A percentile compares a stretch with the other conserved stretches of the same genome.
Evolutionary conservation across 2,329 filamentous ascomycete genomes (phyloP).

Genomic region (Lasiodiplodia hormozganensis): DNA sequence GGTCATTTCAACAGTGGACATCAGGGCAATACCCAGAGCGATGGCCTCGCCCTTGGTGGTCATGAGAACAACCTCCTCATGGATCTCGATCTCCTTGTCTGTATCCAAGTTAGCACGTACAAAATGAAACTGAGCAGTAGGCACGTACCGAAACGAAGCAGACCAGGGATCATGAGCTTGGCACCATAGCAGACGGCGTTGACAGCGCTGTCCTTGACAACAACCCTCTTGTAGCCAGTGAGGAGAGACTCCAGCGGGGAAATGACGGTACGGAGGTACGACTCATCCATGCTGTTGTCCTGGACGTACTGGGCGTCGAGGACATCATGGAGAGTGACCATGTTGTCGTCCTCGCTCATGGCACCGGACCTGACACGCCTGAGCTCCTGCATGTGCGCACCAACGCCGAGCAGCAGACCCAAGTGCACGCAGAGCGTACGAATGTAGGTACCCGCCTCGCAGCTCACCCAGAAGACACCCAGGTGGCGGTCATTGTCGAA

Average conservation of each 20-base stretch:
- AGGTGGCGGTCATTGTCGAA: conserved; percentile 98
- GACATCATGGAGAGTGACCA: conserved; percentile 94
- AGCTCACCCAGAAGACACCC: conserved; percentile 99
- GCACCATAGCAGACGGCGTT: conserved; percentile 99
- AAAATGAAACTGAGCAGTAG: neutral
- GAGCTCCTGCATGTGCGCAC: conserved; percentile 98
- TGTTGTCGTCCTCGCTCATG: conserved; percentile 87
- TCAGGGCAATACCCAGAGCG: conserved; percentile 92
- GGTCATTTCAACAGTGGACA: conserved; percentile 97
- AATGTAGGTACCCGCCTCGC: conserved; percentile 98
- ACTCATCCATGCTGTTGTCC: conserved; percentile 95
- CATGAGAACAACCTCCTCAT: conserved; percentile 97
- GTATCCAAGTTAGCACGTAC: conserved; percentile 33
- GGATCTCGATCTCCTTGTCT: conserved; percentile 89
- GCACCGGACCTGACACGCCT: conserved; percentile 91
- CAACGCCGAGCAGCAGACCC: conserved; percentile 78
- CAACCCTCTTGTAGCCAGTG: conserved; percentile 92
- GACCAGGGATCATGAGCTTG: conserved; percentile 97
- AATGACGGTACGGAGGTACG: conserved; percentile 89
- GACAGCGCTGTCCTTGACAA: conserved; percentile 95
- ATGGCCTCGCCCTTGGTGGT: conserved; percentile 99
- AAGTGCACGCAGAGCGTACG: conserved; percentile 97
- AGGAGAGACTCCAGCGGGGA: conserved; percentile 90
- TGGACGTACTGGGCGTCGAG: conserved; percentile 95
- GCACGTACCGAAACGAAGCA: conserved; percentile 82